Evolutionary conservation across 345 rosid genomes (phyloP).

Genomic region (Adansonia digitata): DNA sequence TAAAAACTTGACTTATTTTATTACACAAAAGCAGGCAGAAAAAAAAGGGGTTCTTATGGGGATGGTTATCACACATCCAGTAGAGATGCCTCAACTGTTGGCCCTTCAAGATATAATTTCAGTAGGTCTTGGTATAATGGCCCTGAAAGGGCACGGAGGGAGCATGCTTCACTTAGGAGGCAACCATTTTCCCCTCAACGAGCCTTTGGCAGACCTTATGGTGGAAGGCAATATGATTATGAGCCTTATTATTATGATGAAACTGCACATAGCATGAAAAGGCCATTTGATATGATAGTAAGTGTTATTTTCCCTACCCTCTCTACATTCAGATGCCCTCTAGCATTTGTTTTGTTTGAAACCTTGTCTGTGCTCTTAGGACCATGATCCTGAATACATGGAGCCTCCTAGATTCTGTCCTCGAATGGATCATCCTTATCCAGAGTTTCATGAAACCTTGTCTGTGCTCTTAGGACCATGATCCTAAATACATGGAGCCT

Average conservation of each 20-base stretch:
- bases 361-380: conserved; percentile 27
- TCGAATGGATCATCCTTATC: conserved; percentile 40
- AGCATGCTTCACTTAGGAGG: conserved; percentile 30
- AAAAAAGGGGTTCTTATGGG: conserved; percentile 42
- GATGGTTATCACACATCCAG: conserved; percentile 35
- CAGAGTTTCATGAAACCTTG: neutral
- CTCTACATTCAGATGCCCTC: neutral
- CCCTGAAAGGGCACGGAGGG: conserved; percentile 31
- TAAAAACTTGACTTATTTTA: conserved; percentile 13
- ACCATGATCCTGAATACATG: conserved; percentile 41
- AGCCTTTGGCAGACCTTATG: conserved; percentile 34
- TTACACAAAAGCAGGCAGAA: conserved; percentile 27
- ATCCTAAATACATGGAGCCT: conserved; percentile 44
- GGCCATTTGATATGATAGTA: conserved; percentile 46
- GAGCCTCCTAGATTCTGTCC: conserved; percentile 42
- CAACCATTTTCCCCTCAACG: conserved; percentile 43
- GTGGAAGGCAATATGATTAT: conserved; percentile 36
- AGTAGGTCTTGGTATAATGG: conserved; percentile 38
- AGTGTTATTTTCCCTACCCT: neutral
- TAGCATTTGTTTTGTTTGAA: neutral
- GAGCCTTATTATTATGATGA: conserved; percentile 41
- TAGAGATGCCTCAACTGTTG: conserved; percentile 25
- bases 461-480: conserved; percentile 36
- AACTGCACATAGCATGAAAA: conserved; percentile 37
- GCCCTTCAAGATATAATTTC: conserved; percentile 36